Base-by-base conservation (phyloP, 306 rosid genomes). In the Pueraria montana region DNA sequence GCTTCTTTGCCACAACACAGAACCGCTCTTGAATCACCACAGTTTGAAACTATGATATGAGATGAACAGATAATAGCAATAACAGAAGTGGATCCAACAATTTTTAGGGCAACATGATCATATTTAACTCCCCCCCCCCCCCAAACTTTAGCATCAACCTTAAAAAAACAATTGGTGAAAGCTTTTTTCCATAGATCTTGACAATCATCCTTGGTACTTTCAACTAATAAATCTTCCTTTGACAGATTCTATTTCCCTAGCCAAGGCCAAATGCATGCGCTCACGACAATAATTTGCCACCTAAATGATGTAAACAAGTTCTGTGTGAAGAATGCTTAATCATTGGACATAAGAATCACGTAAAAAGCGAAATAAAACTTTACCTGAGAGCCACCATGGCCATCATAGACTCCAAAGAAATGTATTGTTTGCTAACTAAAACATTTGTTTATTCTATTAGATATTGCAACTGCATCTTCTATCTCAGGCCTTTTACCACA, bases 21-120 rank as follows among this genome's bases (percentile, higher is more conserved):
- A 85, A 94, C 95, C n/a, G 94, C 98, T 83, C 98, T 86, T 21
- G 98, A 94, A 88, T 93, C 98, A 34, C 98, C 98, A 87, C 97
- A 92, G 67, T 94, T 94, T 77, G 97, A 89, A 76, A 94, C 90
- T 70, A 92, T 88, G 81, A 94, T 90, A 79, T 94, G 98, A 84
- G 98, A 94, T 12, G 98, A 91, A 82, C 95, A 92, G 64, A 91
- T 87, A 72, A 91, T 24, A 59, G 95, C 91, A 81, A 89, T 95
- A 50, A 94, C 98, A 55, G 97, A 92, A 26, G 98, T 94, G 55
- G 98, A 92, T 74, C 98, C 98, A 48, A 92, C 98, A 69, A 97
- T 94, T 88, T 94, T 95, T 1, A 95, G 97, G 9, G 97, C 97
- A 23, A 94, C 49, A 20, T 94, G 92, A 30, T 89, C 98, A 86